These are phyloP conservation scores for Lepidium campestre DNA, from an alignment of 441 rosid species.

Conservation along the genomic window DNA sequence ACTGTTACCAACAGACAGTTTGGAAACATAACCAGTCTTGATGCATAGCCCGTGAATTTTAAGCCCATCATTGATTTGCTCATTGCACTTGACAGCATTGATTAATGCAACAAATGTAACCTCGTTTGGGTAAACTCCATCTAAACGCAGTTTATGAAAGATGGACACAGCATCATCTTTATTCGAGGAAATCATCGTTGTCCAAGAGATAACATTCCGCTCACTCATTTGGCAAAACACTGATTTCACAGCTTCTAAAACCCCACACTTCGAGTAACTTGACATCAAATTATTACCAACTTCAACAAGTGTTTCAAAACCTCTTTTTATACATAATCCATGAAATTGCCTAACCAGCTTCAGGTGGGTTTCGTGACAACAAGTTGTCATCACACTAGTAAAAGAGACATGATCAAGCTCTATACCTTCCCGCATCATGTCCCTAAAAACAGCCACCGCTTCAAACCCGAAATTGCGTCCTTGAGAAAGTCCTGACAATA, in stretches of 20 bases:
- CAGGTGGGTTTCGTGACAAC: constrained; percentile 58
- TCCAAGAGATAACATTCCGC: constrained; percentile 80
- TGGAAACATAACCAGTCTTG: constrained; percentile 42
- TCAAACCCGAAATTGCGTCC: constrained; percentile 48
- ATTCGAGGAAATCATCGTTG: constrained; percentile 63
- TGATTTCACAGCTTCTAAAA: constrained; percentile 45
- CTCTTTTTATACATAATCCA: constrained; percentile 62
- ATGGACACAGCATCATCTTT: constrained; percentile 46
- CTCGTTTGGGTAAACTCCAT: constrained; percentile 70
- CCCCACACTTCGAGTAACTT: constrained; percentile 61
- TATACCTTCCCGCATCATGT: constrained; percentile 54
- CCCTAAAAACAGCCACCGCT: constrained; percentile 46
- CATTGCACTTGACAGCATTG: constrained; percentile 40
- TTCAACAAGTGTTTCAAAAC: constrained; percentile 48
- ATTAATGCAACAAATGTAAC: constrained; percentile 72
- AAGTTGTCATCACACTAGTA: constrained; percentile 63
- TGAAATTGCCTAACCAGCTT: constrained; percentile 68
- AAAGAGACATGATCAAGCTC: constrained; percentile 76
- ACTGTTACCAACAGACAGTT: constrained; percentile 57
- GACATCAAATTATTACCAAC: constrained; percentile 78
- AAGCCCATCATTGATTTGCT: constrained; percentile 46
- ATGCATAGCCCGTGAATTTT: constrained; percentile 57
- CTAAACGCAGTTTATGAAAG: constrained; percentile 58
- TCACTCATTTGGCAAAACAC: constrained; percentile 52
- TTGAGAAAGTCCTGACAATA: constrained; percentile 72